Base-by-base conservation (phyloP, 169 alveolate species). In the Babesia bigemina region DNA sequence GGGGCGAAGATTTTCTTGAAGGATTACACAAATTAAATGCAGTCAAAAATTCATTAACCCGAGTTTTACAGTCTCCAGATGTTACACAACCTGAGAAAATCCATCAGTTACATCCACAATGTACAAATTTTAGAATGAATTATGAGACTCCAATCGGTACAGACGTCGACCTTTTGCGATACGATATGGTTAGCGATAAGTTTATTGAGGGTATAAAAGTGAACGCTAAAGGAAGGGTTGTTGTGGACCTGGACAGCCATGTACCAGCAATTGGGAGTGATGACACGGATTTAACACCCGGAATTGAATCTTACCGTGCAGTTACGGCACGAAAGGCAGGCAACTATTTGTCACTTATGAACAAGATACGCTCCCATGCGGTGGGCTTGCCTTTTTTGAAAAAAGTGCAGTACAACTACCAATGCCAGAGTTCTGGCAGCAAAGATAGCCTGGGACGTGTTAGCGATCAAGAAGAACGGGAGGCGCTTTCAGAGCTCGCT, bases 361-460 rank as follows among this genome's bases (percentile, higher is more conserved):
- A 59, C 10, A 29, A 59, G 21, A 19, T 73, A 48, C 72, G 29
- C 3, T 63, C 79, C 28, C 8, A 36, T 28, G 33, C 63, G 17
- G 47, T 33, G n/a, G 56, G 47, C 28, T 69, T 81, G 13, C 47
- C 83, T 13, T 71, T 71, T 45, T 50, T 81, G 62, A 81, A 81
- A 55, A 42, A 66, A 11, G 88, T 81, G 29, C 73, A 83, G 28
- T 81, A 81, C 60, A 72, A 45, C 44, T 81, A 71, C 45, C 61
- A 72, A 47, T 71, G 88, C 53, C 88, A 81, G 75, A 81, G 88
- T 53, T 81, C 88, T 33, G 88, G 88, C 10, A 84, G 55, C 13
- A 36, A 9, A 0, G 45, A 57, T 14, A 29, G 21, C 4, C 17
- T 17, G 19, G 84, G 42, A 16, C 59, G 63, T n/a, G 33, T 55